Base-by-base conservation (phyloP, 2,329 filamentous ascomycete species). In the Fusarium sp. region DNA sequence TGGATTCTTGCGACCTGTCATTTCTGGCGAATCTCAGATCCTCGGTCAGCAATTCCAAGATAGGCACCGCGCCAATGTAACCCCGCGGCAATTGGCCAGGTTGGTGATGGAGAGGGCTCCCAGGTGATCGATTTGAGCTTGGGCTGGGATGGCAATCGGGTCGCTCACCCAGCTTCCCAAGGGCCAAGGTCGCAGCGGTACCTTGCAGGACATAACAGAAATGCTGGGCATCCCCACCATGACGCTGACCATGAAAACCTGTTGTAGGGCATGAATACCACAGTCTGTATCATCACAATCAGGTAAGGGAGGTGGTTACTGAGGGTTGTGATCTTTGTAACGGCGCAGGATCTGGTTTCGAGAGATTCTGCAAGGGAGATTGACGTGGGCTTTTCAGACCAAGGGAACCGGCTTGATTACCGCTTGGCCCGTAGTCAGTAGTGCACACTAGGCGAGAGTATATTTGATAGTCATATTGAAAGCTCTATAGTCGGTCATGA, bases 21-120 rank as follows among this genome's bases (percentile, higher is more conserved):
- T 57, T 67, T 50, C 42, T 21, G 25, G 52, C 32, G 46, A 50
- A 74, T 74, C 68, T 62, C 25, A 74, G 71, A 74, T 74, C 71
- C 66, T 59, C 49, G 57, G 67, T 50, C 59, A 53, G 56, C 59
- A 54, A 61, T 71, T 61, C 67, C 59, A 68, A 50, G 50, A 61
- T 65, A 52, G 71, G 62, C 38, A 61, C 66, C 44, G 59, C 42
- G 35, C 52, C 40, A 64, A 72, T 69, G 52, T 44, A 64, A 62
- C 63, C 47, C 43, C 46, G 6, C 35, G 37, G 40, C 64, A 57
- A 71, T 63, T 68, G 52, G 68, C 21, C 49, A 47, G 37, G 25
- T 59, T 65, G 19, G 38, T 58, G 65, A 72, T 46, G 12, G 16
- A 52, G 61, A 40, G 38, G 60, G 37, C 44, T 64, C 25, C 42